Base-by-base conservation (phyloP, 257 asterid species). In the Solanum commersonii region DNA sequence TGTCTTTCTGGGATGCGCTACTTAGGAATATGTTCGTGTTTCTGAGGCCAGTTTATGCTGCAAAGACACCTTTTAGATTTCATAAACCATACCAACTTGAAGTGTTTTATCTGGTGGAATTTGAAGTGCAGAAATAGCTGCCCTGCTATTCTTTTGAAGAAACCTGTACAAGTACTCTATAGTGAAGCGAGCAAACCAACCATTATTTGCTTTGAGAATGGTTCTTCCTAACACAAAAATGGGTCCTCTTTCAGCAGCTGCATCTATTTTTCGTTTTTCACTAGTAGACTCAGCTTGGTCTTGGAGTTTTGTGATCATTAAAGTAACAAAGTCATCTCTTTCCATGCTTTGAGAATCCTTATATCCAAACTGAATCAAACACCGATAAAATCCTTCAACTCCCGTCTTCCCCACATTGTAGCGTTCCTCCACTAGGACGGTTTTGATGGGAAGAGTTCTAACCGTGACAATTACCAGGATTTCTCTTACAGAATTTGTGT, bases 51-150 rank as follows among this genome's bases (percentile, higher is more conserved):
- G 60, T 52, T 52, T 52, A 52, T 16, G 60, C 60, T 52, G 63
- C 2, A 56, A 56, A 56, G 23, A 16, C 63, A 18, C 63, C 63
- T 56, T 18, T 56, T 56, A 94, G 77, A 94, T 88, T 78, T 94
- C 90, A 67, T 95, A 94, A 29, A 92, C 49, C 94, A 95, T 94
- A 72, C 96, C 98, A 31, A 94, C 91, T 87, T 94, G 98, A 90
- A 95, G 27, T 34, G 95, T 93, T 87, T 86, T 92, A 40, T 90
- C 93, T 3, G 91, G 88, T 20, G 96, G 98, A 76, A 93, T 70
- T 34, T 89, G 74, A 52, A 92, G 89, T 23, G 89, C 76, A 3
- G 96, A 90, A 88, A 90, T 84, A 10, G 93, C 92, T 25, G 94
- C 88, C 67, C 92, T 87, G 85, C 94, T 88, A 85, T 95, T 94